Evolutionary conservation across 1,284 basidiomycete species (phyloP).

Genomic region (Heterobasidion annosum): DNA sequence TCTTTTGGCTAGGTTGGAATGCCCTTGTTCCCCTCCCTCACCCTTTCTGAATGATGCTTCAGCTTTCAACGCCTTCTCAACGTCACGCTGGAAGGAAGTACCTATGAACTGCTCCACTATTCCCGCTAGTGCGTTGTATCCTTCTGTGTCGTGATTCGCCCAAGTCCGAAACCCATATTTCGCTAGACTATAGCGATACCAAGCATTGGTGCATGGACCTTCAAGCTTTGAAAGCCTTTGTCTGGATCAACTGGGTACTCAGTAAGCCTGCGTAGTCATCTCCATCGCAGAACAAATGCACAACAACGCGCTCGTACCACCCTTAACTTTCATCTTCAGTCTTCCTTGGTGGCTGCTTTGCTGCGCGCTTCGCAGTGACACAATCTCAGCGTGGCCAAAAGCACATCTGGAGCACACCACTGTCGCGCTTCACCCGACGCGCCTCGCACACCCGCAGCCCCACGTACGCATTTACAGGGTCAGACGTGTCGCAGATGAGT

Average conservation of each 20-base stretch:
- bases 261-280: constrained; percentile 25
- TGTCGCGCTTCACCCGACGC: constrained; percentile 32
- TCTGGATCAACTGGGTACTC: constrained; percentile 48
- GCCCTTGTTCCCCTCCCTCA: constrained; percentile 20
- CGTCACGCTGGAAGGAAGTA: constrained; percentile 40
- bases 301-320: not conserved
- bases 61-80: constrained; percentile 56
- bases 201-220: constrained; percentile 44
- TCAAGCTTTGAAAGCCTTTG: constrained; percentile 44
- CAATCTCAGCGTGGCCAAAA: constrained; percentile 37
- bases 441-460: too few relatives aligned
- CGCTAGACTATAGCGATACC: constrained; percentile 33
- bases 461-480: too few relatives aligned
- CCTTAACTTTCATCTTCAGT: constrained; percentile 21
- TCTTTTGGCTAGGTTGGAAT: constrained; percentile 8
- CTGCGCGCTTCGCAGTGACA: constrained; percentile 31
- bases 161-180: not conserved
- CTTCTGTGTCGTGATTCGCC: not conserved
- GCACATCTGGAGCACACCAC: constrained; percentile 40
- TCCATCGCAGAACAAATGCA: not conserved
- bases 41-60: not conserved
- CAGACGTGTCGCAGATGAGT: too few relatives aligned
- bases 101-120: constrained; percentile 39
- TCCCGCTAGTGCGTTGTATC: constrained; percentile 27
- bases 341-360: constrained; percentile 29